Evolutionary conservation across 129 eudicot genomes (phyloP), one percentile per base, ranked within the genome.

Genomic region (Flaveria trinervia): DNA sequence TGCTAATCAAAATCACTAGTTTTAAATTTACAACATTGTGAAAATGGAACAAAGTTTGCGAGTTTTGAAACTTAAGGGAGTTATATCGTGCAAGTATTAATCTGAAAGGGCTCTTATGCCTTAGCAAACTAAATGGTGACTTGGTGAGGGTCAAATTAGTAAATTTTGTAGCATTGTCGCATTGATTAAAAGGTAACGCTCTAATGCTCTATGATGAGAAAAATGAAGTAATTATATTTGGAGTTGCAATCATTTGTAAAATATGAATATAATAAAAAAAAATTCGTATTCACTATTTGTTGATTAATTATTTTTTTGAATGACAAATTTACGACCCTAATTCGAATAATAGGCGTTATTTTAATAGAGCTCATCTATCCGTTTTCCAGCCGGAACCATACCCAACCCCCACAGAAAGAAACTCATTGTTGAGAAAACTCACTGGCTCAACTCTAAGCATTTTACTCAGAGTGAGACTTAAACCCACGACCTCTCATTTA

Each of bases 1-100:
- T 41, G 81, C 22, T 68, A 77, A 67, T 77, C 81, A 56, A 67
- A 49, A 51, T 54, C 28, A 76, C 41, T 8, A 45, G 13, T 71
- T 52, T 59, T 33, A 5, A 55, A 72, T 72, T 55, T 36, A 15
- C 16, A 33, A 17, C 66, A 52, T 7, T 14, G 44, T 14, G 44
- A 11, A 28, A 64, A 28, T 28, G 44, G 11, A 33, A 7, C 12
- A 64, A 64, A 28, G 68, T 28, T 28, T 14, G 20, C 6, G 12
- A 41, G 69, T 57, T 54, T 45, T 25, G 78, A 73, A 30, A 61
- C 65, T 25, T 33, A 15, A 52, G 68, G 56, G 49, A n/a, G 18
- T 77, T 54, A 68, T 50, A 59, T 15, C 69, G 49, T 30, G 61
- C 41, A 69, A 57, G 8, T 65, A 67, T 10, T 18, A 65, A 77